Percentiles rank a stretch among this genome's conserved stretches.
Conservation (phyloP, 83 land plant species). For the Isoetes engelmannii region DNA sequence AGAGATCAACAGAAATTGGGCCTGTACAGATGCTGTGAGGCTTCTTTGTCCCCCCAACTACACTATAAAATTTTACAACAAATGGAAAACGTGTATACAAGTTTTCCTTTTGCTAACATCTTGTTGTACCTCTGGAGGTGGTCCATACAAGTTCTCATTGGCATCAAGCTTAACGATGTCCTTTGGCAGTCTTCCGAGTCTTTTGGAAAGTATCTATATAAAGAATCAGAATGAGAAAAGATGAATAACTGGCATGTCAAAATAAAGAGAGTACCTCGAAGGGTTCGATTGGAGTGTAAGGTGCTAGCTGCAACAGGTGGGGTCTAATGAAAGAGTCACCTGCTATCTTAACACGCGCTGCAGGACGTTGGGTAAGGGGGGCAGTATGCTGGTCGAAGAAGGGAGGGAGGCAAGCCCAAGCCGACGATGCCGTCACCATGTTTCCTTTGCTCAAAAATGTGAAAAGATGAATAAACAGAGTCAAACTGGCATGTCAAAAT, state of each 20-base stretch:
- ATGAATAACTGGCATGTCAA: constrained; percentile 30
- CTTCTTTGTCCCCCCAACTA: too few relatives aligned
- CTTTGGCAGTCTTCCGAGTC: constrained; percentile 90
- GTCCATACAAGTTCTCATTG: constrained; percentile 98
- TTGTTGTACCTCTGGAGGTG: constrained; percentile 86
- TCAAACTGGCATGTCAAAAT: neutral
- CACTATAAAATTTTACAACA: too few relatives aligned
- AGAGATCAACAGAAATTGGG: too few relatives aligned
- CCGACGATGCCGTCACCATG: too few relatives aligned
- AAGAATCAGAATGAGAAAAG: neutral
- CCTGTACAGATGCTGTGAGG: too few relatives aligned
- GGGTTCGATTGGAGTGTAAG: constrained; percentile 91
- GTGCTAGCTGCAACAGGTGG: constrained; percentile 62
- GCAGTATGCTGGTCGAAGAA: too few relatives aligned
- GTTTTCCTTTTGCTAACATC: too few relatives aligned
- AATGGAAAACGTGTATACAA: too few relatives aligned
- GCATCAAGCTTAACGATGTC: constrained; percentile 97
- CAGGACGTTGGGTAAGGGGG: neutral
- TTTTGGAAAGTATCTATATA: constrained; percentile 51
- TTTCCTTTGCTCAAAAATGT: too few relatives aligned
- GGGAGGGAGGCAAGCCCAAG: too few relatives aligned
- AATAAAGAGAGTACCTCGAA: constrained; percentile 49
- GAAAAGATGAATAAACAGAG: too few relatives aligned
- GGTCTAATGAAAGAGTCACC: constrained; percentile 81
- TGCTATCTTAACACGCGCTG: constrained; percentile 12